These are phyloP conservation scores for Neurospora sp. DNA, from an alignment of 495 filamentous ascomycete genomes.

Conservation along the genomic window DNA sequence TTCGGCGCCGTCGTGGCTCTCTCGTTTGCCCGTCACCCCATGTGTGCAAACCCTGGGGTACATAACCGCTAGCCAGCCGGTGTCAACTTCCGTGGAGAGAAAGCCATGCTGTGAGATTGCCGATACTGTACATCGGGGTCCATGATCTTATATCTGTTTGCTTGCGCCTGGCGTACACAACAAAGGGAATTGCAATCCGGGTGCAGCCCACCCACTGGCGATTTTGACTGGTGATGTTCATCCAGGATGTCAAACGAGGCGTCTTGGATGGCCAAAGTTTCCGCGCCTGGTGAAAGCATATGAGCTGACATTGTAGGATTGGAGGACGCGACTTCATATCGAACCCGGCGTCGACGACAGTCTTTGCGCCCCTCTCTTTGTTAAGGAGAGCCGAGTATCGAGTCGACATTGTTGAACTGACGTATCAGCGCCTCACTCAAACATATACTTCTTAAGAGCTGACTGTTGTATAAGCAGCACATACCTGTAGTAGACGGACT, in stretches of 20 bases:
- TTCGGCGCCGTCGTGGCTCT: background rate
- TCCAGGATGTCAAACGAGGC: background rate
- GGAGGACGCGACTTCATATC: background rate
- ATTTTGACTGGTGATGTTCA: background rate
- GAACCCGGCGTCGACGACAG: background rate
- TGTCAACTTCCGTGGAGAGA: background rate
- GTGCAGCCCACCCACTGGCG: background rate
- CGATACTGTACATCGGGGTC: background rate
- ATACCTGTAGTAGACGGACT: background rate
- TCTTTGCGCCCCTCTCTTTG: background rate
- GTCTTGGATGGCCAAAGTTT: background rate
- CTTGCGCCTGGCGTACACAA: background rate
- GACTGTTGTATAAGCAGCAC: background rate
- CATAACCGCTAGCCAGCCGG: background rate
- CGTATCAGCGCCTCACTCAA: background rate
- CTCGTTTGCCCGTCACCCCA: background rate
- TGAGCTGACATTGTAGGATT: background rate
- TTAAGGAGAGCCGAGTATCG: background rate
- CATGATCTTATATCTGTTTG: background rate
- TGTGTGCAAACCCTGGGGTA: background rate
- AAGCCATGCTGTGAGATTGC: background rate
- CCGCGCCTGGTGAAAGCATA: background rate
- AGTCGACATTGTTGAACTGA: background rate
- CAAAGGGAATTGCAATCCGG: background rate
- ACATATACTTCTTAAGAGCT: background rate